Evolutionary conservation across 495 filamentous ascomycete genomes (phyloP).

Genomic region (Penicillium lividum): DNA sequence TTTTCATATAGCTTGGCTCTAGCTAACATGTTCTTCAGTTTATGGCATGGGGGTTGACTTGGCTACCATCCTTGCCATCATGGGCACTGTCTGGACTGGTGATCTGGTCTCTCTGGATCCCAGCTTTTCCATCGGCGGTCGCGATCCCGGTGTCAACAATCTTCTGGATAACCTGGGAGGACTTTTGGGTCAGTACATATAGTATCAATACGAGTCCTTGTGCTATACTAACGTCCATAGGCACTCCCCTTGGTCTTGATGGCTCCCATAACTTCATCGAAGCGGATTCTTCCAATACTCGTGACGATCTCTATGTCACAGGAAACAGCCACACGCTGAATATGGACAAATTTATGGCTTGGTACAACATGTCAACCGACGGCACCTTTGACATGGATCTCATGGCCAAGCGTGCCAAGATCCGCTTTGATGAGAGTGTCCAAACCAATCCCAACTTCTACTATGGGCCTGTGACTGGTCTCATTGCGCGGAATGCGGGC

Average conservation of each 20-base stretch:
- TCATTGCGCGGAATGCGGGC: slow-evolving; percentile 49
- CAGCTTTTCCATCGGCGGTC: slow-evolving; percentile 42
- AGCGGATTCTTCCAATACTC: slow-evolving; percentile 55
- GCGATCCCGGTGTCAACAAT: slow-evolving; percentile 32
- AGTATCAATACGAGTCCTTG: too few relatives aligned
- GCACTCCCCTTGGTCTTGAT: slow-evolving; percentile 46
- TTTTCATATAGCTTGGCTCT: background rate
- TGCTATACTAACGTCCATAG: slow-evolving; percentile 9
- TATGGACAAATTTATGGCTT: slow-evolving; percentile 42
- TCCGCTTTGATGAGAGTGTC: slow-evolving; percentile 49
- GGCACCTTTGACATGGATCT: slow-evolving; percentile 41
- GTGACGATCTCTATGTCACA: slow-evolving; percentile 52
- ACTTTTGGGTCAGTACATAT: slow-evolving; percentile 22
- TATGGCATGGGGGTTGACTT: slow-evolving; percentile 56
- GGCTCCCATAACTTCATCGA: slow-evolving; percentile 60
- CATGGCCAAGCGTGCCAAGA: slow-evolving; percentile 36
- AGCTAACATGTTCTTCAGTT: slow-evolving; percentile 21
- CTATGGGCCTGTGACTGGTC: slow-evolving; percentile 50
- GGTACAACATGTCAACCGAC: slow-evolving; percentile 39
- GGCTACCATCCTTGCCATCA: slow-evolving; percentile 49
- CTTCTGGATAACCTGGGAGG: slow-evolving; percentile 31
- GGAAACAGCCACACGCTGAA: slow-evolving; percentile 45
- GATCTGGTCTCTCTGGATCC: slow-evolving; percentile 41
- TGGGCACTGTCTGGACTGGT: slow-evolving; percentile 53
- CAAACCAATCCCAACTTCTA: slow-evolving; percentile 56